Conservation (phyloP, 352 stramenopile species). For the Phytophthora cryptogea region DNA sequence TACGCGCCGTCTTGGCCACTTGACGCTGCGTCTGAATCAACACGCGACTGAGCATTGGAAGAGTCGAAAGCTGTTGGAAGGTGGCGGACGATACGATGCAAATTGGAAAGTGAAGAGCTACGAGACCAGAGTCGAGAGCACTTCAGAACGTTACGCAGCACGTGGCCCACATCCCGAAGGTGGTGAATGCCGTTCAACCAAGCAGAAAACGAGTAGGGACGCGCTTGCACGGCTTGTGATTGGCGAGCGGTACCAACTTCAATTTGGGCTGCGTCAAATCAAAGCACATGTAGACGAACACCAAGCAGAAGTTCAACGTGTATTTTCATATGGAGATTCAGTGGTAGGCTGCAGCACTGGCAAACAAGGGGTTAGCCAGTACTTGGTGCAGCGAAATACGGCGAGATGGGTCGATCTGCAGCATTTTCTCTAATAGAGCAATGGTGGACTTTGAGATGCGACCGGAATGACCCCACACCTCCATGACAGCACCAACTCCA, state of each 20-base stretch:
- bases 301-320: no score
- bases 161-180: conserved; percentile 3
- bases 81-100: background rate
- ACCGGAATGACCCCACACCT: conserved; percentile 31
- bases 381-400: conserved; percentile 25
- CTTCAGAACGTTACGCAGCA: background rate
- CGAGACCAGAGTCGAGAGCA: no score
- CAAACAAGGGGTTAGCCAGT: conserved; percentile 9
- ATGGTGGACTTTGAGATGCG: conserved; percentile 20
- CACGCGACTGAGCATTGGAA: conserved; percentile 22
- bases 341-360: background rate
- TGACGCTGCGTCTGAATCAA: conserved; percentile 17
- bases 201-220: conserved; percentile 6
- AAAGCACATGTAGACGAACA: conserved; percentile 4
- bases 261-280: conserved; percentile 30
- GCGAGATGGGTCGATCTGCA: conserved; percentile 30
- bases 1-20: conserved; percentile 2
- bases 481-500: conserved; percentile 39
- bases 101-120: conserved; percentile 12
- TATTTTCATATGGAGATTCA: no score
- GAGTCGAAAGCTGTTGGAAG: background rate
- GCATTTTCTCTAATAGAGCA: conserved; percentile 33
- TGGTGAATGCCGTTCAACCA: background rate
- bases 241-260: conserved; percentile 15
- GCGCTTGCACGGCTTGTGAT: conserved; percentile 18